Percentiles rank a stretch among this genome's conserved stretches.
Evolutionary conservation across 2,329 filamentous ascomycete species (phyloP).

Genomic region (Aspergillus pseudoterreus): DNA sequence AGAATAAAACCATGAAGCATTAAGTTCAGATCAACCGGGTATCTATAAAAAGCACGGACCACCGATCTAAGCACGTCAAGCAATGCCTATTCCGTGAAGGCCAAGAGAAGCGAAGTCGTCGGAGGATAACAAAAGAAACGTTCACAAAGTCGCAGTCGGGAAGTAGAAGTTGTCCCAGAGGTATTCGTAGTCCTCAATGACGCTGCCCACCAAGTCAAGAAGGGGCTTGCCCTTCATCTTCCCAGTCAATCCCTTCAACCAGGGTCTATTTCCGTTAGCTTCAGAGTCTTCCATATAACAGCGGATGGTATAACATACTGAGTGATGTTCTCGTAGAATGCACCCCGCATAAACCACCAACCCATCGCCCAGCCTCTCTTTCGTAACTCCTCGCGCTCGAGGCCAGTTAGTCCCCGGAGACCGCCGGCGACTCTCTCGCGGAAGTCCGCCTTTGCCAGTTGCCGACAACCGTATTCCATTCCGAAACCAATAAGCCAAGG

Average conservation of each 20-base stretch:
- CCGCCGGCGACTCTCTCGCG: constrained; percentile 63
- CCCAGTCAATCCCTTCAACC: constrained; percentile 65
- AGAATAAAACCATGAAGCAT: neutral
- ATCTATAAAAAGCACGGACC: constrained; percentile 1
- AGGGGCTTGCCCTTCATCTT: constrained; percentile 70
- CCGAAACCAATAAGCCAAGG: constrained; percentile 86
- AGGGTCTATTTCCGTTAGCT: constrained; percentile 44
- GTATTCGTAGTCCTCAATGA: constrained; percentile 95
- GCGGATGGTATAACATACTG: constrained; percentile 44
- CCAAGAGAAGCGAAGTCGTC: neutral
- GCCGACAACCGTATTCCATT: constrained; percentile 84
- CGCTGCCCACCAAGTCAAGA: constrained; percentile 75
- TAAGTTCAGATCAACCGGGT: constrained; percentile 5
- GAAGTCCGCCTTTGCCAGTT: constrained; percentile 68
- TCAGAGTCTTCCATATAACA: neutral
- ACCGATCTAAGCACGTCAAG: neutral
- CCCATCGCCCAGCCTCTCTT: constrained; percentile 85
- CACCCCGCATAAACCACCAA: constrained; percentile 97
- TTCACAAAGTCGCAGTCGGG: constrained; percentile 55
- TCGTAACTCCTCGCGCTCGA: constrained; percentile 86
- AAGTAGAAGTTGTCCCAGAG: constrained; percentile 99
- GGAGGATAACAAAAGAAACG: constrained; percentile 1
- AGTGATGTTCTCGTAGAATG: constrained; percentile 90
- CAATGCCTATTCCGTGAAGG: neutral
- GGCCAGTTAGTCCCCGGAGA: constrained; percentile 70